Evolutionary conservation across 805 yeast genomes (phyloP), one percentile per base, ranked within the genome.

Genomic region (Zygosaccharomyces siamensis): DNA sequence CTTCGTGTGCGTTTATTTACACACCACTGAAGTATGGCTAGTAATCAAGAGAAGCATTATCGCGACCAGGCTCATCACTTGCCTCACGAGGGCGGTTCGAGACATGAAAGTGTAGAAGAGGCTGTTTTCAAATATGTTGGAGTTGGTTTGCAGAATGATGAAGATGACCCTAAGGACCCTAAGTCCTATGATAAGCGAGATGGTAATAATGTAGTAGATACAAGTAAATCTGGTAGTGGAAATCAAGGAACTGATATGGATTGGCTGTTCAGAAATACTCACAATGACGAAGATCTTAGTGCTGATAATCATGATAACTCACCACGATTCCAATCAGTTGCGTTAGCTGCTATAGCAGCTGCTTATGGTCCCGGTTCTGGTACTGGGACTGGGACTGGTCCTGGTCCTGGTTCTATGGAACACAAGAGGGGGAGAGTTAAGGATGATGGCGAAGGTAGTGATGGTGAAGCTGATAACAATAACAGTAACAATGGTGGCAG

Each of bases 61-160:
- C 40, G 39, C 26, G 54, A 48, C 14, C 47, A 51, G 27, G 12
- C 43, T 23, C 48, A 46, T 20, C 49, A 45, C 35, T 40, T 42
- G 28, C 51, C 48, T 14, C 50, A 47, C 31, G 54, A 51, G 20
- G 54, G 43, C 33, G 50, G 46, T 39, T 26, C 50, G 32, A 46
- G 59, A 26, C 67, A 67, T 40, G 72, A 67, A 33, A 69, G 75
- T 49, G 93, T 84, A 2, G 93, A 84, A 58, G 93, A 86, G 14
- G 93, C 89, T 0, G 89, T 86, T 14, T 74, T 85, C 79, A 75
- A 78, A 47, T 78, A 79, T 56, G 92, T 84, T 11, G 88, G 85
- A 16, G 85, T 83, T 5, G 76, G 82, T 1, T 64, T 83, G 37
- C 79, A 72, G 14, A 63, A 55, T 38, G 68, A 43, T 58, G 66